phyloP scores from a whole-genome alignment of 164 flowering plant species.

The Amborella trichopoda region DNA sequence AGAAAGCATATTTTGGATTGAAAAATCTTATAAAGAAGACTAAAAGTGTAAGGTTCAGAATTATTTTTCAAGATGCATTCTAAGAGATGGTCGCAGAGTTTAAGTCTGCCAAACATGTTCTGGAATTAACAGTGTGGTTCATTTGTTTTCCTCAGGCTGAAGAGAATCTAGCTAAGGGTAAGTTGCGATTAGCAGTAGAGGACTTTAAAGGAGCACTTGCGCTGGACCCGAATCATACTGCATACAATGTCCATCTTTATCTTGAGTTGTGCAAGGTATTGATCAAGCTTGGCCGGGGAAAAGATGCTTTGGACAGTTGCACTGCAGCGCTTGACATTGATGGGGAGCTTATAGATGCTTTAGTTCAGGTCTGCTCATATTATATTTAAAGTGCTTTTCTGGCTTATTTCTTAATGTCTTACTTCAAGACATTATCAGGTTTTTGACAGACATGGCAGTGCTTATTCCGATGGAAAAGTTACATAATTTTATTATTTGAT shows the following conservation, averaged over 20 bases:
- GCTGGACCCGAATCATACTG: slow-evolving; percentile 66
- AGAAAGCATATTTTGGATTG: slow-evolving; percentile 93
- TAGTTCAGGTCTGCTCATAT: slow-evolving; percentile 53
- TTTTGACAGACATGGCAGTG: too few species aligned
- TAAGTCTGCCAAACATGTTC: too few species aligned
- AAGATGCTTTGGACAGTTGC: slow-evolving; percentile 78
- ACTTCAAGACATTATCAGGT: too few species aligned
- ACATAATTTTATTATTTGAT: too few species aligned
- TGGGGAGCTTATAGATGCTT: slow-evolving; percentile 75
- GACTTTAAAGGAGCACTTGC: slow-evolving; percentile 80
- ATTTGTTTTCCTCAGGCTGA: slow-evolving; percentile 56
- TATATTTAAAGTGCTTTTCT: not conserved
- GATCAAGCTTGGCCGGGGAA: slow-evolving; percentile 94
- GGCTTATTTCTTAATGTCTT: too few species aligned
- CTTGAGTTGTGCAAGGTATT: slow-evolving; percentile 80
- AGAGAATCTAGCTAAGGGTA: slow-evolving; percentile 77
- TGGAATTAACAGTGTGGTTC: too few species aligned
- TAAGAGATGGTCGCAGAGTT: not conserved
- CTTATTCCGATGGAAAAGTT: too few species aligned
- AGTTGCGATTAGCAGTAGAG: slow-evolving; percentile 81
- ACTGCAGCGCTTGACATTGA: slow-evolving; percentile 74
- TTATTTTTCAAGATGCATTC: too few species aligned
- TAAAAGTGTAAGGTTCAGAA: slow-evolving; percentile 57
- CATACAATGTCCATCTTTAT: slow-evolving; percentile 86
- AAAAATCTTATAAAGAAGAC: slow-evolving; percentile 88